A percentile compares a stretch with the other conserved stretches of the same genome.
phyloP scores from a whole-genome alignment of 768 basidiomycete genomes.

The Gloeostereum incarnatum region DNA sequence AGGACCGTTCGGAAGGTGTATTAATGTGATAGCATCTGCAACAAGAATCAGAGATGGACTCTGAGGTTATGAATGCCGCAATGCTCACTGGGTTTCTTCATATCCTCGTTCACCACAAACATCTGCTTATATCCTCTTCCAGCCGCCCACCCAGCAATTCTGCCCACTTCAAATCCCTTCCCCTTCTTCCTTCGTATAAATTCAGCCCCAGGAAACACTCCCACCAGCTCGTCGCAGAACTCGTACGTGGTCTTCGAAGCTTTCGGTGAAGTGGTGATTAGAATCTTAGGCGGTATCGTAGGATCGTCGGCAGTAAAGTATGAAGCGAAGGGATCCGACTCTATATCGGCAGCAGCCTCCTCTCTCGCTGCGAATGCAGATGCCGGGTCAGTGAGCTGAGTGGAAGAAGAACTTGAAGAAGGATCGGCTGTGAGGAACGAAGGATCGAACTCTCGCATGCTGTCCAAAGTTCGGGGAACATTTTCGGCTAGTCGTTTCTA shows the following conservation, averaged over 20 bases:
- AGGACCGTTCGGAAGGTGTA: conserved; percentile 86
- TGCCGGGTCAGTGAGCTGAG: conserved; percentile 12
- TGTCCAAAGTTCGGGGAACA: conserved; percentile 88
- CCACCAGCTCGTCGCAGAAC: conserved; percentile 87
- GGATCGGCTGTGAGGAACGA: conserved; percentile 54
- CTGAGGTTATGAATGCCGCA: background rate
- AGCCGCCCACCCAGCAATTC: conserved; percentile 90
- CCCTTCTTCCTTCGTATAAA: conserved; percentile 82
- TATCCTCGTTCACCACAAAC: conserved; percentile 92
- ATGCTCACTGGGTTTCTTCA: conserved; percentile 83
- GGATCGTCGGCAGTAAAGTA: conserved; percentile 69
- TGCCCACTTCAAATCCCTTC: conserved; percentile 83
- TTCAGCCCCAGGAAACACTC: conserved; percentile 87
- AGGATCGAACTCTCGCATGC: conserved; percentile 80
- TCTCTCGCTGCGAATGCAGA: conserved; percentile 28
- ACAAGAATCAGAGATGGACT: conserved; percentile 3
- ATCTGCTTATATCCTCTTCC: conserved; percentile 83
- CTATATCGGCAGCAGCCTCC: conserved; percentile 60
- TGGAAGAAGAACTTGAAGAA: conserved; percentile 20
- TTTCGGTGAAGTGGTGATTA: conserved; percentile 86
- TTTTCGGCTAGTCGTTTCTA: conserved; percentile 82
- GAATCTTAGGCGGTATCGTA: conserved; percentile 70
- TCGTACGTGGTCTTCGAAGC: conserved; percentile 86
- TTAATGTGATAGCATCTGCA: conserved; percentile 85
- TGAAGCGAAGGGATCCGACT: conserved; percentile 66